Conservation (phyloP, 75 land plant species). For the Ceratopteris richardii region DNA sequence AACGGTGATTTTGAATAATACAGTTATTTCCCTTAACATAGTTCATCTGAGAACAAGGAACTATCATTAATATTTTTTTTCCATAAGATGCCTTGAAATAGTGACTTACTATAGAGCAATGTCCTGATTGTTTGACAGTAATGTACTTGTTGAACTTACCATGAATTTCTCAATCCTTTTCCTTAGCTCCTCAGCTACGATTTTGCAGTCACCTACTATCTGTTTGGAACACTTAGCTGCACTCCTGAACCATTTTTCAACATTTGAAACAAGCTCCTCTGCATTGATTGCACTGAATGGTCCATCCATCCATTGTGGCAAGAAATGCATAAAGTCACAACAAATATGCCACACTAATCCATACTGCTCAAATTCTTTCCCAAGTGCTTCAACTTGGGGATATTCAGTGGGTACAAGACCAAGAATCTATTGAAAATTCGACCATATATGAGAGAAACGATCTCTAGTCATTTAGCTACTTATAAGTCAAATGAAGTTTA, state of each 20-base stretch:
- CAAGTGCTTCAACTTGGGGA: constrained; percentile 26
- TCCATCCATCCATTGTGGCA: constrained; percentile 41
- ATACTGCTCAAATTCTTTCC: constrained; percentile 24
- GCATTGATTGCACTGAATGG: constrained; percentile 26
- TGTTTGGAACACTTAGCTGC: constrained; percentile 26
- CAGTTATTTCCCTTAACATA: no score
- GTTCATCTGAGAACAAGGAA: no score
- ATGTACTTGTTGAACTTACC: constrained; percentile 3
- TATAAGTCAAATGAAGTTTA: no score
- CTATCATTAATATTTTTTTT: no score
- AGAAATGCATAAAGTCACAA: constrained; percentile 16
- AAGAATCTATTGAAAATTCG: constrained; percentile 11
- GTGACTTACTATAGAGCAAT: no score
- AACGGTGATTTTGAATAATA: no score
- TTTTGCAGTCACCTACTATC: constrained; percentile 10
- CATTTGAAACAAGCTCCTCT: constrained; percentile 20
- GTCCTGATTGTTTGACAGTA: no score
- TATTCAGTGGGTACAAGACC: constrained; percentile 20
- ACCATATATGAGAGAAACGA: neutral
- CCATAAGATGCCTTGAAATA: no score
- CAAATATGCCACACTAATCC: constrained; percentile 26
- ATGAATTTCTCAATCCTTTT: constrained; percentile 15
- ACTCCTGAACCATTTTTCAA: constrained; percentile 34
- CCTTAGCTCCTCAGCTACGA: constrained; percentile 28
- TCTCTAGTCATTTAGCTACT: no score